Base-by-base conservation (phyloP, 169 alveolate genomes). In the Plasmodium malariae region DNA sequence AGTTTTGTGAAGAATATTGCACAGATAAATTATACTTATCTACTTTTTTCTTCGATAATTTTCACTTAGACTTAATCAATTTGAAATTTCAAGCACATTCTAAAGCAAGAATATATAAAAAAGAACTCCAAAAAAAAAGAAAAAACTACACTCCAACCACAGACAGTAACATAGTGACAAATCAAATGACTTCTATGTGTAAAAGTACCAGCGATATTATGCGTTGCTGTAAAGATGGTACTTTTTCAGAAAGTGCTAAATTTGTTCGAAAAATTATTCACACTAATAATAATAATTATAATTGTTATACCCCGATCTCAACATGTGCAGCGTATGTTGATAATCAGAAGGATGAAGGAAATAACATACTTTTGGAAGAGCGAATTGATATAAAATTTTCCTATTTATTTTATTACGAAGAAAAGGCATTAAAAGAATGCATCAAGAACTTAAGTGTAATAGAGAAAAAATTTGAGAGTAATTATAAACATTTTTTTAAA, bases 31-130 rank as follows among this genome's bases (percentile, higher is more conserved):
- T 45, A 11, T 45, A 86, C 37, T 17, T 65, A n/a, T 86, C 87
- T 37, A 59, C 45, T 74, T 70, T 55, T 26, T 86, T 86, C 63
- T 69, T 86, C 43, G 87, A 86, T 49, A 54, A 28, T 70, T 71
- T 55, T 24, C 72, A 86, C 28, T 40, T 60, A 28, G 57, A 86
- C 37, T 24, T 86, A 19, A 68, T 86, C 21, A 86, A 86, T 40
- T 60, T 86, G 68, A 68, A 62, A 65, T 49, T 86, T 24, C 70
- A 69, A 14, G 72, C 71, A 28, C 65, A 69, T 72, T 30, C 30
- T 36, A 40, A 65, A 21, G 85, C 63, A 12, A 60, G 28, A 2
- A 67, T 45, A 45, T 40, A 83, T 45, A 55, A 69, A 30, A 21
- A 12, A 34, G 60, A 57, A 62, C 3, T 43, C 14, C 26, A 48